Base-by-base conservation (phyloP, 352 stramenopile species). In the Elongisporangium undulatum region DNA sequence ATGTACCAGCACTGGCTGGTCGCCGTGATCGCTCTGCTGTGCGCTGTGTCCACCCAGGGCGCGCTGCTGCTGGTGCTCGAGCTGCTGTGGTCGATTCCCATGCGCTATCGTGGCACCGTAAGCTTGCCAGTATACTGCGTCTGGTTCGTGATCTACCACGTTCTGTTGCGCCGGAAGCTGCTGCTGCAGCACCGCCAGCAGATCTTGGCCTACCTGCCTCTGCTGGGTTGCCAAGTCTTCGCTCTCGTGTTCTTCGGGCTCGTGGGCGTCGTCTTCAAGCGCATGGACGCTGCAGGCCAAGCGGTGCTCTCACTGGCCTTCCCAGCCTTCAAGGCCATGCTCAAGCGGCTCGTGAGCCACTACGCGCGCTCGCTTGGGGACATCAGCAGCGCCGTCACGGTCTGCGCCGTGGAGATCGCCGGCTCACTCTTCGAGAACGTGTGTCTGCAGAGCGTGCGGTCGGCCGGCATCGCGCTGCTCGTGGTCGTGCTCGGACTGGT, bases 381-480 rank as follows among this genome's bases (percentile, higher is more conserved):
- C 45, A 59, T 74, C 41, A 64, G 56, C n/a, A 74, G 57, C 0
- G 67, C 68, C 13, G 61, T 68, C 22, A 67, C 57, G 3, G n/a
- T 74, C 12, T 74, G 64, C 21, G 53, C 69, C 10, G 55, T 61
- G 29, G 64, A 74, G 26, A 65, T 74, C 49, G 68, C 66, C 7
- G 64, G 67, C 3, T 66, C 64, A 9, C 53, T 74, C 15, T 74
- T 69, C 26, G 56, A 69, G n/a, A 74, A 69, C 24, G 58, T 66
- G 19, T 72, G 57, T 29, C 22, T 72, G n/a, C 62, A 73, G 34
- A 67, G 56, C 10, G 55, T 63, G 38, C 59, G 64, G 4, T 63
- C 59, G 3, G 59, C 55, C 7, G 45, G 61, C 15, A 50, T 67
- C n/a, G 19, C 52, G 9, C 59, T 12, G 13, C 24, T 67, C 12